Evolutionary conservation across 2,329 filamentous ascomycete species (phyloP).

Genomic region (Pyrenochaeta sp.): DNA sequence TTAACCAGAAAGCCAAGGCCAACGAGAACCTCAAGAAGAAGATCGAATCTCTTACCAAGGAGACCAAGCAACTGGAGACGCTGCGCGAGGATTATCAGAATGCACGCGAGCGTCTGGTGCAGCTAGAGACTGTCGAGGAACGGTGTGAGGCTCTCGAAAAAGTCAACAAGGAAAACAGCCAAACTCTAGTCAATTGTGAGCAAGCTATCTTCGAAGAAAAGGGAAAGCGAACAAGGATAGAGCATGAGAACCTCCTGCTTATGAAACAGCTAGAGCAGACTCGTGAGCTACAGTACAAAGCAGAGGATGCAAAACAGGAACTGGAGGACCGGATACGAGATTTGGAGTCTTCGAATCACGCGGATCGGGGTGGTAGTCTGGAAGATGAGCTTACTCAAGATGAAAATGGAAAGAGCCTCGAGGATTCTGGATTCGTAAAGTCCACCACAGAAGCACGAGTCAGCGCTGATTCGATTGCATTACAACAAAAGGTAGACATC

Average conservation of each 20-base stretch:
- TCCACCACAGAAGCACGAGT: conserved; percentile 30
- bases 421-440: conserved; percentile 28
- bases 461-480: conserved; percentile 45
- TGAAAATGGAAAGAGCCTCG: conserved; percentile 34
- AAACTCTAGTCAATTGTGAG: conserved; percentile 60
- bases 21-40: conserved; percentile 64
- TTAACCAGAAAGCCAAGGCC: conserved; percentile 58
- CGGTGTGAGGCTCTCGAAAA: conserved; percentile 56
- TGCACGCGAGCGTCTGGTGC: conserved; percentile 54
- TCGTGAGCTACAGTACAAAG: conserved; percentile 56
- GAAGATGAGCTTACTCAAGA: conserved; percentile 52
- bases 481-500: conserved; percentile 53
- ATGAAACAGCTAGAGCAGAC: conserved; percentile 58
- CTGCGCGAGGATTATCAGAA: conserved; percentile 57
- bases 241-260: conserved; percentile 58
- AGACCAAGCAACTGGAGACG: conserved; percentile 54
- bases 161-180: conserved; percentile 61
- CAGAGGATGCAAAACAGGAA: conserved; percentile 58
- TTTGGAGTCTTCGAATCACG: conserved; percentile 45
- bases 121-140: conserved; percentile 56
- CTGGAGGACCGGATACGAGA: conserved; percentile 57
- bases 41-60: conserved; percentile 59
- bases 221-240: conserved; percentile 56
- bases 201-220: conserved; percentile 62
- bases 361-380: conserved; percentile 42